Conservation (phyloP, 2,329 filamentous ascomycete species). For the Colletotrichum echinochloae region DNA sequence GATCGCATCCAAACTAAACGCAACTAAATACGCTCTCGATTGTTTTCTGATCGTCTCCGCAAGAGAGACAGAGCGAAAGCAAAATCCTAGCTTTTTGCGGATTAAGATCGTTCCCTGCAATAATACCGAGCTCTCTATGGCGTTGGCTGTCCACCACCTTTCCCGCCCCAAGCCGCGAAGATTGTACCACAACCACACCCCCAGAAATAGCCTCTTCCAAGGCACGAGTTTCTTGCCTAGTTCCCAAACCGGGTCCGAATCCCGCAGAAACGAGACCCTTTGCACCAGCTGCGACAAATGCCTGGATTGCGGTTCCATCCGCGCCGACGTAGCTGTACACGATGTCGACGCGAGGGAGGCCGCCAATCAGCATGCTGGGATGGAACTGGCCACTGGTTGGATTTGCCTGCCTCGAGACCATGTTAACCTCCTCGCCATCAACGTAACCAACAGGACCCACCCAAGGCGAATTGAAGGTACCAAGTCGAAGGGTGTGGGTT, state of each 20-base stretch:
- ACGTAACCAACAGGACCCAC: neutral
- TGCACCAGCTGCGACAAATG: neutral
- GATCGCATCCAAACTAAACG: neutral
- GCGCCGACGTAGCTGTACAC: constrained; percentile 20
- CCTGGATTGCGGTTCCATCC: constrained; percentile 1
- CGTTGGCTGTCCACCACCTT: constrained; percentile 14
- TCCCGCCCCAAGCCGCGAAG: constrained; percentile 12
- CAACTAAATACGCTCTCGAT: neutral
- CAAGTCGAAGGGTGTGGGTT: constrained; percentile 26
- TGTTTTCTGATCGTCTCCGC: neutral
- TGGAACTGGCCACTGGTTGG: neutral
- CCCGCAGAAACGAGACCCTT: constrained; percentile 21
- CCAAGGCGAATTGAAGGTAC: constrained; percentile 21
- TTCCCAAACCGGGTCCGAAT: constrained; percentile 18
- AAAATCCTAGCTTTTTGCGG: constrained; percentile 26
- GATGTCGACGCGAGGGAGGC: constrained; percentile 24
- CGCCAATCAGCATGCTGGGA: neutral
- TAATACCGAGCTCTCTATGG: neutral
- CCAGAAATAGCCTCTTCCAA: constrained; percentile 1
- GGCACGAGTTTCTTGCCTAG: neutral
- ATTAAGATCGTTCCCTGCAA: constrained; percentile 13
- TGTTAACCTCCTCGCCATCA: neutral
- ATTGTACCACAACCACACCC: constrained; percentile 10
- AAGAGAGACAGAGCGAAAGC: constrained; percentile 14
- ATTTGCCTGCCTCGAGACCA: neutral